phyloP scores from a whole-genome alignment of 2,329 filamentous ascomycete species.

The Xylaria multiplex region DNA sequence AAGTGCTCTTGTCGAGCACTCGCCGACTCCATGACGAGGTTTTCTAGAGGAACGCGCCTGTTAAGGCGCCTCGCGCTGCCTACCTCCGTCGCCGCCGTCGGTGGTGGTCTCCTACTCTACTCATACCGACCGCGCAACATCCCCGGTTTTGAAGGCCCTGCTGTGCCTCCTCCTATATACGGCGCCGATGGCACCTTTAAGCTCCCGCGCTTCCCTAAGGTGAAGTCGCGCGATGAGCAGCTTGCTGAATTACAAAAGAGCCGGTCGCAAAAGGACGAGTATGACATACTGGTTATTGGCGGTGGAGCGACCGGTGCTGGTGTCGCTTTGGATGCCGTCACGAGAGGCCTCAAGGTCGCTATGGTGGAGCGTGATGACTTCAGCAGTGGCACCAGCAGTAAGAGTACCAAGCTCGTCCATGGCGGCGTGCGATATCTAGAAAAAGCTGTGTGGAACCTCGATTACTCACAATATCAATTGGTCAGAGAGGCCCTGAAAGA shows the following conservation, averaged over 20 bases:
- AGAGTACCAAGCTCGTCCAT: constrained; percentile 82
- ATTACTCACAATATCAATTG: constrained; percentile 77
- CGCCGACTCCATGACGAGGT: constrained; percentile 45
- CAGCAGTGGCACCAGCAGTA: constrained; percentile 76
- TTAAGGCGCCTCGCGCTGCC: constrained; percentile 58
- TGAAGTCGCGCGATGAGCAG: constrained; percentile 71
- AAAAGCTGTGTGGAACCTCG: constrained; percentile 79
- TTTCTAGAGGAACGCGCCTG: constrained; percentile 46
- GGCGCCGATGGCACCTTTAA: constrained; percentile 74
- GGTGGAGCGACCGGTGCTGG: constrained; percentile 77
- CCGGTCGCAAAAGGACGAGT: constrained; percentile 59
- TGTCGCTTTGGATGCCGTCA: constrained; percentile 77
- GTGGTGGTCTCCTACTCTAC: constrained; percentile 59
- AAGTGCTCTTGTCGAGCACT: constrained; percentile 24
- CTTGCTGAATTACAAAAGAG: constrained; percentile 67
- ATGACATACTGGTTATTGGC: constrained; percentile 76
- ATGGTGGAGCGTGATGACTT: constrained; percentile 79
- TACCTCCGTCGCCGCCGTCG: constrained; percentile 54
- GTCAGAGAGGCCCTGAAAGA: constrained; percentile 79
- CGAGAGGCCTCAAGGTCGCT: constrained; percentile 76
- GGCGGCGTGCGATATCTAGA: constrained; percentile 79
- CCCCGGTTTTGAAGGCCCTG: constrained; percentile 73
- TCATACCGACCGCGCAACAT: constrained; percentile 76
- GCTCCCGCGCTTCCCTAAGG: constrained; percentile 72
- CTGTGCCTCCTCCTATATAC: constrained; percentile 76